Conservation (phyloP, 108 stramenopile species). For the Stephanodiscus triporus region DNA sequence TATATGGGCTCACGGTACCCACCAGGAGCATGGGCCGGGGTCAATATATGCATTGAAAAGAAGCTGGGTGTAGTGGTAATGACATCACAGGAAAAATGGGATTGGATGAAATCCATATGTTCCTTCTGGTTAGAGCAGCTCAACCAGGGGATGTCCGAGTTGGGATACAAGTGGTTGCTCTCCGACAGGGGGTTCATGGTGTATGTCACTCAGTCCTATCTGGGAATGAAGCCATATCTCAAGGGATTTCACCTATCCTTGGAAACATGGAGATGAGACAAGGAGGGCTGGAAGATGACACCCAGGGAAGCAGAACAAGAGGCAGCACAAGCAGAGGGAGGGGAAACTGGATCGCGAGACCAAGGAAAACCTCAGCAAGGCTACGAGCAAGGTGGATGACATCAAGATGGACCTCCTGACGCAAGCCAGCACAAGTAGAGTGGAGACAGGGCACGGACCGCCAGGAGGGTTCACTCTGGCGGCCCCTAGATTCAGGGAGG, state of each 20-base stretch:
- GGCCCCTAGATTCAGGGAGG: too few species aligned
- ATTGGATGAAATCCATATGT: background rate
- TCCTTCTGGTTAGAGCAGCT: background rate
- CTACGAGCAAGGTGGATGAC: background rate
- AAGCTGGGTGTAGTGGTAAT: conserved; percentile 24
- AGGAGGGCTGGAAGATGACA: background rate
- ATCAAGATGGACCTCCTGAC: background rate
- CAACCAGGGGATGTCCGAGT: background rate
- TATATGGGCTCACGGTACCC: background rate
- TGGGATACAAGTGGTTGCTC: background rate
- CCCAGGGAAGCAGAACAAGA: background rate
- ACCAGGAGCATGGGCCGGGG: conserved; percentile 6
- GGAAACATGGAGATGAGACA: background rate
- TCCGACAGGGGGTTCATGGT: background rate
- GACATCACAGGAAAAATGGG: background rate
- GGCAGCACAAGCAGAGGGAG: too few species aligned
- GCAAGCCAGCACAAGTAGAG: background rate
- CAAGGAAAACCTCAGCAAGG: background rate
- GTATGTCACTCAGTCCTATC: background rate
- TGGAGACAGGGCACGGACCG: too few species aligned
- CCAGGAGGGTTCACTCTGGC: too few species aligned
- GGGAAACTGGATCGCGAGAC: too few species aligned
- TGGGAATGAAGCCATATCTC: background rate
- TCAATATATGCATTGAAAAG: conserved; percentile 25
- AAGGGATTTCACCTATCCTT: background rate